Conservation (phyloP, 352 stramenopile genomes). For the Chrysophaeum taylorii region DNA sequence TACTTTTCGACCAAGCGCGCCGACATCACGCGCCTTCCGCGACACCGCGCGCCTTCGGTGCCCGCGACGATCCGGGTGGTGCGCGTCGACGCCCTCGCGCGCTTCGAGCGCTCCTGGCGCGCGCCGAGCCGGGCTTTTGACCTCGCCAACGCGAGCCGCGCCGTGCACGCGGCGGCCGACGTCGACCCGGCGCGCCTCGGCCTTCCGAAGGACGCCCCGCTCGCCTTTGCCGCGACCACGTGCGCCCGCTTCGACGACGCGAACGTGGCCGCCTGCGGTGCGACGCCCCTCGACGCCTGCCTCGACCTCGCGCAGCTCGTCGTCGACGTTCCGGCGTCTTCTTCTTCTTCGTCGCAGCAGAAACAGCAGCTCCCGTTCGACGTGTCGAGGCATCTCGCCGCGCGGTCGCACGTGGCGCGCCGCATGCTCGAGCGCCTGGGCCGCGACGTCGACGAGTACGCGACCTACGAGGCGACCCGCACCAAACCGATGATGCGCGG, state of each 20-base stretch:
- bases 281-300: not conserved
- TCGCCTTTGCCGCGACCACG: not conserved
- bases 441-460: not conserved
- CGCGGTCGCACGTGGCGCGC: constrained; percentile 18
- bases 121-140: not conserved
- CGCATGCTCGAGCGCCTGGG: not conserved
- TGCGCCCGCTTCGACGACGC: not conserved
- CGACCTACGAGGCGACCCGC: not conserved
- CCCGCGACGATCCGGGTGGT: not conserved
- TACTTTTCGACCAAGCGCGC: constrained; percentile 48
- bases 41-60: not conserved
- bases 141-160: not conserved
- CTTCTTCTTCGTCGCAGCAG: no score
- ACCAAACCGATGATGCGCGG: not conserved
- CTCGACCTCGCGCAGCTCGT: no score
- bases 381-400: constrained; percentile 13
- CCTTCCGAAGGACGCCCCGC: not conserved
- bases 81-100: not conserved
- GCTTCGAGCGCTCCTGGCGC: not conserved
- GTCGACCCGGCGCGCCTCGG: not conserved
- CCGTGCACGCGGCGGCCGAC: not conserved
- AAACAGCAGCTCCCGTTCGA: not conserved
- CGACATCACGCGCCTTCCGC: not conserved
- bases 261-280: not conserved
- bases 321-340: no score